phyloP scores from a whole-genome alignment of 371 early-diverging fungal species.

The Zychaea mexicana region DNA sequence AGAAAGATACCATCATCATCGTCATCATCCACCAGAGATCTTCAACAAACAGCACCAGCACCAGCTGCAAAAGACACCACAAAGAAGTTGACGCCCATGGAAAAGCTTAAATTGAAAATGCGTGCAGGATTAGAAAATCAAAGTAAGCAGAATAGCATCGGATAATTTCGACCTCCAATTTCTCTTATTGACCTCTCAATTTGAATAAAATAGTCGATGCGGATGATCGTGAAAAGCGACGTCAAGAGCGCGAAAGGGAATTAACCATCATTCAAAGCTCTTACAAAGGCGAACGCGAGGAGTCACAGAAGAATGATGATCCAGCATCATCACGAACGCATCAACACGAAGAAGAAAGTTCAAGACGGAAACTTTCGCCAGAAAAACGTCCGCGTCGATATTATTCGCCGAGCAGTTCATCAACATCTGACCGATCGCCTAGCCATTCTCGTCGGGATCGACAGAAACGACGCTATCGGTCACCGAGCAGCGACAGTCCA shows the following conservation, averaged over 20 bases:
- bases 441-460: neutral
- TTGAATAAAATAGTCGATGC: conserved; percentile 26
- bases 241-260: conserved; percentile 36
- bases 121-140: conserved; percentile 48
- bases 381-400: conserved; percentile 9
- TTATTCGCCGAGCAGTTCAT: conserved; percentile 17
- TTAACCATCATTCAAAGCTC: neutral
- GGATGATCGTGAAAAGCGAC: conserved; percentile 28
- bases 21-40: neutral
- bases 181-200: no score
- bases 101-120: conserved; percentile 51
- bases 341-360: no score
- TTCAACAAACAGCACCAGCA: neutral
- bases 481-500: neutral
- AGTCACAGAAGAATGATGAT: neutral
- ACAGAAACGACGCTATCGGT: conserved; percentile 2
- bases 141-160: conserved; percentile 25
- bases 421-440: conserved; percentile 16
- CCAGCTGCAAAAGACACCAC: conserved; percentile 1
- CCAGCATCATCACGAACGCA: conserved; percentile 1
- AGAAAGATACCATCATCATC: conserved; percentile 2
- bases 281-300: conserved; percentile 12
- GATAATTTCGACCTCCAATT: neutral
- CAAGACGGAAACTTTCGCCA: no score
- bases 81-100: conserved; percentile 55